phyloP scores from a whole-genome alignment of 2,329 filamentous ascomycete genomes.

The Colletotrichum tropicicola region DNA sequence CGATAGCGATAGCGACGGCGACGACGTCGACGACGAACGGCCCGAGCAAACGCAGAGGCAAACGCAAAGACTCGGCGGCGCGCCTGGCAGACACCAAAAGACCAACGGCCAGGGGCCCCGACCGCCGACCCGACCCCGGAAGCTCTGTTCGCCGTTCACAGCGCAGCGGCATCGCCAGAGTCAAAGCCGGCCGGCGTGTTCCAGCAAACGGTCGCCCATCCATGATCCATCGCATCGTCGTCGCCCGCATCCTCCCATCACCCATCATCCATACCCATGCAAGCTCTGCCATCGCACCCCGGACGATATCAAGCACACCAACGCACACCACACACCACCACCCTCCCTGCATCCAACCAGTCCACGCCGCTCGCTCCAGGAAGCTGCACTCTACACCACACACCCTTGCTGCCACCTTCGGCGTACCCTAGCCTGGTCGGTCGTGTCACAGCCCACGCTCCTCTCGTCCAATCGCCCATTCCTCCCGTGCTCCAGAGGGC shows the following conservation, averaged over 20 bases:
- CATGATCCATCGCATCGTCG: constrained; percentile 7
- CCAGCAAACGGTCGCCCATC: constrained; percentile 22
- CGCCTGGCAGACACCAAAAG: constrained; percentile 5
- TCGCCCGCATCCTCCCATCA: too few species aligned
- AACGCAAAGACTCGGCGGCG: constrained; percentile 20
- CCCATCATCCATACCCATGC: not conserved
- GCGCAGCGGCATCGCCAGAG: not conserved
- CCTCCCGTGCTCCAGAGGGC: constrained; percentile 30
- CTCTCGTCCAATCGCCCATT: constrained; percentile 41
- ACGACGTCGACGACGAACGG: constrained; percentile 3
- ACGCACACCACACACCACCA: constrained; percentile 18
- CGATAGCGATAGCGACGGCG: not conserved
- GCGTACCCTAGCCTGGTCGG: constrained; percentile 28
- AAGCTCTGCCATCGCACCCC: constrained; percentile 13
- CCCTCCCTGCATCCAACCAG: constrained; percentile 25
- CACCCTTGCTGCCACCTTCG: constrained; percentile 30
- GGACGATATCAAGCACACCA: constrained; percentile 24
- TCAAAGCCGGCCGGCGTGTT: constrained; percentile 19
- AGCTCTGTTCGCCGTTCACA: not conserved
- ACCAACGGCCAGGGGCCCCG: constrained; percentile 21
- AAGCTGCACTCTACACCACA: constrained; percentile 25
- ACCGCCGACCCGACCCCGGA: constrained; percentile 12
- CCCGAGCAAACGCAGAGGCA: constrained; percentile 23
- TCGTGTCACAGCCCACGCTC: constrained; percentile 42
- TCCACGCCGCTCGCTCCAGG: not conserved